phyloP scores from a whole-genome alignment of 257 asterid species.

The Ehretia macrophylla region DNA sequence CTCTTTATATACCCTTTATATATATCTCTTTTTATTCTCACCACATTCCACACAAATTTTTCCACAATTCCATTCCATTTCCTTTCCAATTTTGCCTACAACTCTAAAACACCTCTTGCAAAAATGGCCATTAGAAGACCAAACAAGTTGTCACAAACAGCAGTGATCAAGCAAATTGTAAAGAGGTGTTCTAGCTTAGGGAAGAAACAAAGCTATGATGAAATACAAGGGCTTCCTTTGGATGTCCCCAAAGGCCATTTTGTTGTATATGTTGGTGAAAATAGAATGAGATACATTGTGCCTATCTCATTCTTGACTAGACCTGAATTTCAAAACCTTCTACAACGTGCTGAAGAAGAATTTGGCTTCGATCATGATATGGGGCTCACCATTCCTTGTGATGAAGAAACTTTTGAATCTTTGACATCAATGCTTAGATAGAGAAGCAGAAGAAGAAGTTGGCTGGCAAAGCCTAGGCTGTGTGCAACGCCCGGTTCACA shows the following conservation, averaged over 20 bases:
- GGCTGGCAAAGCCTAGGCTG: background rate
- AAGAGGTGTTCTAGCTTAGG: constrained; percentile 49
- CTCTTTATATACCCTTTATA: constrained; percentile 7
- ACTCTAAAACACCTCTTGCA: background rate
- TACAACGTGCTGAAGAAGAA: constrained; percentile 23
- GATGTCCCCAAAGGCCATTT: constrained; percentile 36
- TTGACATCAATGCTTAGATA: constrained; percentile 26
- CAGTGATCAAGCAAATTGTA: constrained; percentile 37
- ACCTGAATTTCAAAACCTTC: constrained; percentile 28
- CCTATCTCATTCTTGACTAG: constrained; percentile 26
- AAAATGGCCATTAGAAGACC: constrained; percentile 40
- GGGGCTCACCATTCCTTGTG: constrained; percentile 36
- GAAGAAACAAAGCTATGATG: constrained; percentile 20
- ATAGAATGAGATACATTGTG: constrained; percentile 26
- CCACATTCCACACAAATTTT: constrained; percentile 8
- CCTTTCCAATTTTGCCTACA: background rate
- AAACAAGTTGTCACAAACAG: constrained; percentile 30
- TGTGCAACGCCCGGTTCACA: no score
- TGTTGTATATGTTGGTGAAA: constrained; percentile 34
- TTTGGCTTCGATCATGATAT: constrained; percentile 20
- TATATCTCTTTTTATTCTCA: constrained; percentile 24
- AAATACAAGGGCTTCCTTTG: constrained; percentile 27
- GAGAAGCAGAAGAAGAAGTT: constrained; percentile 2
- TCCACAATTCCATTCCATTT: background rate
- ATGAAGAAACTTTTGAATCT: constrained; percentile 23